These are phyloP conservation scores for Ophiostoma quercus DNA, from an alignment of 2,329 filamentous ascomycete genomes.

Conservation along the genomic window DNA sequence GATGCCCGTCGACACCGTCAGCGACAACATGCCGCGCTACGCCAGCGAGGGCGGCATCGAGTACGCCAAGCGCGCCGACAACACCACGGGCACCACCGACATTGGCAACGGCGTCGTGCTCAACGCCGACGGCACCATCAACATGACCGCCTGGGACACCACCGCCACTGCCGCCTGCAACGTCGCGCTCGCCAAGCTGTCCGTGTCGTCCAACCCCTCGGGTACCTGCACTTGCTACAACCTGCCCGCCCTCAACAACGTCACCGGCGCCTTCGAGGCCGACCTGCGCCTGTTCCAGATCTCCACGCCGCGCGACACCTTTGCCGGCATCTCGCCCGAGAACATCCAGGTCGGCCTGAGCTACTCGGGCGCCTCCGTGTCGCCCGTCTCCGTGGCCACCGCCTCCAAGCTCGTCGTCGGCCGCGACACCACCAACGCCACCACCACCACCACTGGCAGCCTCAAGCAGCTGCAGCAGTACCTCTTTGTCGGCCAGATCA, in stretches of 20 bases:
- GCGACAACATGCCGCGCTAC: conserved; percentile 22
- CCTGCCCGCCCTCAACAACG: conserved; percentile 18
- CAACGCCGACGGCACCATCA: conserved; percentile 43
- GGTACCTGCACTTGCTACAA: conserved; percentile 49
- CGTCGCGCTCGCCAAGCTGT: conserved; percentile 49
- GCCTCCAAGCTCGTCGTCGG: conserved; percentile 29
- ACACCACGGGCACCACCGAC: conserved; percentile 10
- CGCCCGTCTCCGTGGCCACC: conserved; percentile 36
- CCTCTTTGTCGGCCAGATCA: conserved; percentile 64
- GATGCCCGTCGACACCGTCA: conserved; percentile 28
- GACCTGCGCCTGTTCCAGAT: conserved; percentile 39
- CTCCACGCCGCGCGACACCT: conserved; percentile 51
- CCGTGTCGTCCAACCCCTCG: conserved; percentile 62
- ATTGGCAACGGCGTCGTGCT: conserved; percentile 33
- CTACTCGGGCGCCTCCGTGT: conserved; percentile 52
- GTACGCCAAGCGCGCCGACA: conserved; percentile 23
- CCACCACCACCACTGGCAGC: conserved; percentile 26
- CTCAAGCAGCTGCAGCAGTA: conserved; percentile 56
- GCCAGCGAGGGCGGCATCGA: conserved; percentile 12
- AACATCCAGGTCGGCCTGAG: conserved; percentile 52
- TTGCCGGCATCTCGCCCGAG: conserved; percentile 46
- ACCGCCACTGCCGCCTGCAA: conserved; percentile 56
- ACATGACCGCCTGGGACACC: conserved; percentile 53
- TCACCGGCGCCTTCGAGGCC: conserved; percentile 9
- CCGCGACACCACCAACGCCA: conserved; percentile 19